phyloP scores from a whole-genome alignment of 1,139 yeast species.

The Blastobotrys raffinosifermentans region DNA sequence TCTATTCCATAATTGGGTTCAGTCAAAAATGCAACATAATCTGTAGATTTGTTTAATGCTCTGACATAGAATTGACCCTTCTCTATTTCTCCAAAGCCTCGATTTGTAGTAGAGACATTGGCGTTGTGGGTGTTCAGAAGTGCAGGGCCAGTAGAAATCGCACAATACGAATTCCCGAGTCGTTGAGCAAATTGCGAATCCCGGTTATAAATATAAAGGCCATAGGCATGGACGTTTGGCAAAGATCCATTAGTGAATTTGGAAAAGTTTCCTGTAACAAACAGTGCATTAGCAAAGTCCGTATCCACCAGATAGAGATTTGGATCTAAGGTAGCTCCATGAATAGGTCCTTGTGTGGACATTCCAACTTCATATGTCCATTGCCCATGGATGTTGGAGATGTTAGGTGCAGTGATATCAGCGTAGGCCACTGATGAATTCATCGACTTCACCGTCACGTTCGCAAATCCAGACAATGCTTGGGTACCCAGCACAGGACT shows the following conservation, averaged over 20 bases:
- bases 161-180: constrained; percentile 66
- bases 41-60: constrained; percentile 56
- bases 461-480: constrained; percentile 24
- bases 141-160: constrained; percentile 43
- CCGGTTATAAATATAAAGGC: constrained; percentile 34
- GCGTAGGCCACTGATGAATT: constrained; percentile 17
- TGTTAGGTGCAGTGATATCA: constrained; percentile 16
- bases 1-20: constrained; percentile 36
- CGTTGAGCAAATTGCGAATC: constrained; percentile 12
- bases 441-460: constrained; percentile 17
- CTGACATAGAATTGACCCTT: constrained; percentile 51
- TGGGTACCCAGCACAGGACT: constrained; percentile 9
- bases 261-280: constrained; percentile 59
- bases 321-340: constrained; percentile 61
- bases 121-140: constrained; percentile 34
- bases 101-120: constrained; percentile 41
- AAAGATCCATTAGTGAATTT: constrained; percentile 16
- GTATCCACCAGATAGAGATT: constrained; percentile 64
- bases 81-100: constrained; percentile 44
- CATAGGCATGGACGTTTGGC: constrained; percentile 19
- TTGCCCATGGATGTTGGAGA: constrained; percentile 11
- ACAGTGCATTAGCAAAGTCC: constrained; percentile 64
- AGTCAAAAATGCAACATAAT: constrained; percentile 61
- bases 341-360: constrained; percentile 59
- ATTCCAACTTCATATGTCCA: constrained; percentile 59